Evolutionary conservation across 176 grass and related monocot species (phyloP).

Genomic region (Puya raimondii): DNA sequence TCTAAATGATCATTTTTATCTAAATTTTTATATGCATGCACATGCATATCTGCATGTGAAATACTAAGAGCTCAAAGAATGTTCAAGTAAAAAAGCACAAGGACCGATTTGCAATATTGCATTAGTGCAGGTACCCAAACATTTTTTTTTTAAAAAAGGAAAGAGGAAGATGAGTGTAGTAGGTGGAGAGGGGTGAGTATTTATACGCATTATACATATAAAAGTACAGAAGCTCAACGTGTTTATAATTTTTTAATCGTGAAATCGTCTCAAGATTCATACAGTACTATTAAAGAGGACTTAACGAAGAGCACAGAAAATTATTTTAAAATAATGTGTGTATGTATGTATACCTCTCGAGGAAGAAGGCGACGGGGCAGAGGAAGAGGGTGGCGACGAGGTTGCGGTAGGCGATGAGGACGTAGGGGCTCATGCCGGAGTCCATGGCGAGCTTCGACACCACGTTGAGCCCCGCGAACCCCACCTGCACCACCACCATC

Average conservation of each 20-base stretch:
- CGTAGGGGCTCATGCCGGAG: conserved; percentile 85
- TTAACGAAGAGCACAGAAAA: conserved; percentile 13
- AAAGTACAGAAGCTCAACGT: too few relatives aligned
- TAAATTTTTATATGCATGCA: too few relatives aligned
- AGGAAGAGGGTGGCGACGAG: conserved; percentile 66
- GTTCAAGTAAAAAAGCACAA: conserved; percentile 3
- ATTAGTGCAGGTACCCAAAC: background rate
- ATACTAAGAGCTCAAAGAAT: background rate
- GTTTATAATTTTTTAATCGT: too few relatives aligned
- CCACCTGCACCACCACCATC: conserved; percentile 78
- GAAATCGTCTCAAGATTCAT: too few relatives aligned
- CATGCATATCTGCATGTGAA: too few relatives aligned
- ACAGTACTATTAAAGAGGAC: too few relatives aligned
- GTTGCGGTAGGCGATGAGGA: conserved; percentile 90
- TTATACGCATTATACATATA: too few relatives aligned
- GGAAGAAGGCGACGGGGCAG: conserved; percentile 37
- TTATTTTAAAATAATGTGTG: background rate
- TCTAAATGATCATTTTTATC: too few relatives aligned
- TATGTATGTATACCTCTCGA: conserved; percentile 43
- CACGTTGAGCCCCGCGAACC: conserved; percentile 76
- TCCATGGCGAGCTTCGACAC: conserved; percentile 88
- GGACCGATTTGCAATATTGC: too few relatives aligned
- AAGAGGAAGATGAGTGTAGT: conserved; percentile 1
- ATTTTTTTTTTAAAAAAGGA: conserved; percentile 2
- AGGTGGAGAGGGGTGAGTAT: too few relatives aligned